These are phyloP conservation scores for Pseudogymnoascus sp. DNA, from an alignment of 2,329 filamentous ascomycete species.

Conservation along the genomic window DNA sequence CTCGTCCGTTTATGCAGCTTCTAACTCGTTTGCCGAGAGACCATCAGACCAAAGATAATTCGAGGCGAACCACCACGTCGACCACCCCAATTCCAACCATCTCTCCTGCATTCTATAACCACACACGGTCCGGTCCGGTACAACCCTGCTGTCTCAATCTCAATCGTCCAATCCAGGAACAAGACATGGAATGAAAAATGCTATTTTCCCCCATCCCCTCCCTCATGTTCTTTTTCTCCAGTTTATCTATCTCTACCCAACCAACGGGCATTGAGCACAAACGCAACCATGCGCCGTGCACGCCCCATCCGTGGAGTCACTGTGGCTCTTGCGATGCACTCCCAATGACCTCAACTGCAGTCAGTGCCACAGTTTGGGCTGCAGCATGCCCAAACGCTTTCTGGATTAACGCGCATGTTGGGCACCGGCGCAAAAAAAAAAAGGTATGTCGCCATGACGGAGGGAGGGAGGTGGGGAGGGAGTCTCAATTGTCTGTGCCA, in stretches of 20 bases:
- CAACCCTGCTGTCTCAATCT: neutral
- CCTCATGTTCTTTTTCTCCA: neutral
- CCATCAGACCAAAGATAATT: neutral
- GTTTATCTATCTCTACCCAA: neutral
- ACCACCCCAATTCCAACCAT: neutral
- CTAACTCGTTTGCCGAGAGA: neutral
- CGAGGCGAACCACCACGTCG: neutral
- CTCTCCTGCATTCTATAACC: neutral
- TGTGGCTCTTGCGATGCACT: neutral
- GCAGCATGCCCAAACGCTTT: constrained; percentile 5
- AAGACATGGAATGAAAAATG: neutral
- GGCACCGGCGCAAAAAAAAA: neutral
- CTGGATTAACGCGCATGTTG: constrained; percentile 5
- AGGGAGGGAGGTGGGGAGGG: neutral
- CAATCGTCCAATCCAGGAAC: neutral
- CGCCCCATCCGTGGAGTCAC: neutral
- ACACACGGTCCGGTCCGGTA: neutral
- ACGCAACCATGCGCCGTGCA: neutral
- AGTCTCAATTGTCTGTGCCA: neutral
- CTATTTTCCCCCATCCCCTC: neutral
- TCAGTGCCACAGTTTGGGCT: neutral
- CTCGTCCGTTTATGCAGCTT: neutral
- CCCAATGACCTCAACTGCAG: neutral
- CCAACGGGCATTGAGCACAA: neutral
- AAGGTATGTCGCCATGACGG: neutral